Evolutionary conservation across 106 monocot genomes (phyloP).

Genomic region (Dendrobium catenatum): DNA sequence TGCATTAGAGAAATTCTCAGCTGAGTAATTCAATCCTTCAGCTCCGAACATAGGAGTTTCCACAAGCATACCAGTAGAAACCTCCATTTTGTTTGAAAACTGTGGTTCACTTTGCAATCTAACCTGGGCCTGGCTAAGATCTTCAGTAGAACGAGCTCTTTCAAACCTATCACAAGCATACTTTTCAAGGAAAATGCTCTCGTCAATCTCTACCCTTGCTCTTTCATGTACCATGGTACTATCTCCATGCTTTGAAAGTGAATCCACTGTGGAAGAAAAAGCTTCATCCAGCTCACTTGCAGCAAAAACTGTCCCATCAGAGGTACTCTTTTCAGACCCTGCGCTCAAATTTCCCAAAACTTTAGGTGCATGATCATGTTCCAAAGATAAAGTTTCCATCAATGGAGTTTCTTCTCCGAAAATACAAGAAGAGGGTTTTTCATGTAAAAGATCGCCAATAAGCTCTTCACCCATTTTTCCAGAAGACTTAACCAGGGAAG

Average conservation of each 20-base stretch:
- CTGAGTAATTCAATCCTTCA: not conserved
- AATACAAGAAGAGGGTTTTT: not conserved
- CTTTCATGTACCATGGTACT: not conserved
- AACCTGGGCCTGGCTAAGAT: not conserved
- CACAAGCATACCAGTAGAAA: not conserved
- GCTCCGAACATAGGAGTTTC: not conserved
- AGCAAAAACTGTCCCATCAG: not conserved
- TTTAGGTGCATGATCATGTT: not conserved
- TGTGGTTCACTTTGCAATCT: not conserved
- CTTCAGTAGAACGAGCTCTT: not conserved
- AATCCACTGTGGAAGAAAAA: not conserved
- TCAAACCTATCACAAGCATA: not conserved
- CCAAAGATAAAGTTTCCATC: not conserved
- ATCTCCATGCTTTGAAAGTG: conserved; percentile 2
- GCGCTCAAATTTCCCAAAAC: not conserved
- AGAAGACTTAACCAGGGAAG: not conserved
- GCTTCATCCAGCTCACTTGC: not conserved
- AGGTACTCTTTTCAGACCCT: not conserved
- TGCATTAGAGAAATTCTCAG: not conserved
- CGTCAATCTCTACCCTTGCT: not conserved
- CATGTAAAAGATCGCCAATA: not conserved
- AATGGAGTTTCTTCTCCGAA: not conserved
- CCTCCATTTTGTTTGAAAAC: not conserved
- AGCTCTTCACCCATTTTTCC: conserved; percentile 1
- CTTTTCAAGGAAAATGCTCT: not conserved